phyloP scores from a whole-genome alignment of 23 red algal species.

The Gracilaria domingensis region DNA sequence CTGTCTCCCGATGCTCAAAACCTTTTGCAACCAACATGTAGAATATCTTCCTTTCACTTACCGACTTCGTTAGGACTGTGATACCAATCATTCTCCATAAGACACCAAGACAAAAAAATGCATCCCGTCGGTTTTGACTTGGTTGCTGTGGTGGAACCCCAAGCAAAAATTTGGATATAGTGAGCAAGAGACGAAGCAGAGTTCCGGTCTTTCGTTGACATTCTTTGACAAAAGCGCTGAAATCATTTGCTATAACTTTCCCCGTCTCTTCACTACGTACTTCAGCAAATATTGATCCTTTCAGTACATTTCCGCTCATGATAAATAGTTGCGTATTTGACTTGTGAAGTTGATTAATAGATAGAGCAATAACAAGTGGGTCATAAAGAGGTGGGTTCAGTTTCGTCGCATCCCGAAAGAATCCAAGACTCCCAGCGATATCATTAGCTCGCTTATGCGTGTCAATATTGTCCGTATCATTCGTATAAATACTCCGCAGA shows the following conservation, averaged over 20 bases:
- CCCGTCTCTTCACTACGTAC: constrained; percentile 51
- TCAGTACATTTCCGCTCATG: constrained; percentile 9
- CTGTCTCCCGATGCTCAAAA: constrained; percentile 51
- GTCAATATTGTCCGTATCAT: not conserved
- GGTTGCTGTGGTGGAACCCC: constrained; percentile 24
- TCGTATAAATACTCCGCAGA: constrained; percentile 35
- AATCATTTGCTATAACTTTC: constrained; percentile 34
- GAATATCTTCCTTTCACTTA: constrained; percentile 43
- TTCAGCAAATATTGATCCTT: constrained; percentile 54
- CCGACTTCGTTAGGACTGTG: constrained; percentile 44
- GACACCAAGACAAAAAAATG: constrained; percentile 62
- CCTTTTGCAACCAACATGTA: constrained; percentile 50
- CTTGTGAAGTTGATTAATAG: constrained; percentile 53
- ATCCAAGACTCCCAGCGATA: constrained; percentile 34
- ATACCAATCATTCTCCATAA: constrained; percentile 46
- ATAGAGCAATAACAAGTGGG: constrained; percentile 53
- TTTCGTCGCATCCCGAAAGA: constrained; percentile 50
- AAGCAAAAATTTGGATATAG: constrained; percentile 20
- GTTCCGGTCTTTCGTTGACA: constrained; percentile 33
- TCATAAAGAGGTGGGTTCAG: constrained; percentile 60
- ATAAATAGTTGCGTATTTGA: not conserved
- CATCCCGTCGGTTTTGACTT: constrained; percentile 51
- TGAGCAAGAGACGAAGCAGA: constrained; percentile 37
- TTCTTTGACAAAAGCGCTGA: constrained; percentile 43
- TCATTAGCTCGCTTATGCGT: not conserved